A percentile compares a stretch with the other conserved stretches of the same genome.
Evolutionary conservation across 345 rosid genomes (phyloP).

Genomic region (Euphorbia lathyris): DNA sequence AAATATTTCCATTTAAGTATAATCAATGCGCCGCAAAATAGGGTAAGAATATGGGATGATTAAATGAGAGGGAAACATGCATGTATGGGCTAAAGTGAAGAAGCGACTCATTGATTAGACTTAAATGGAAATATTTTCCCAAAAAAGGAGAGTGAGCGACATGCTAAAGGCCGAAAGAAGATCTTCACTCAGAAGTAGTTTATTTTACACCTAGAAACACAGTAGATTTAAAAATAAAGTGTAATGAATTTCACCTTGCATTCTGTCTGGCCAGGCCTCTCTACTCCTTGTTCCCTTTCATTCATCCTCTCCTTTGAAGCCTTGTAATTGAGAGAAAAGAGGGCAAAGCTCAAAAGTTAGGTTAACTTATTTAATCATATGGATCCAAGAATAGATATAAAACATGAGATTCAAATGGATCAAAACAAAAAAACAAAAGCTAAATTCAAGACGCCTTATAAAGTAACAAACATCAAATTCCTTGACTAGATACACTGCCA

Average conservation of each 20-base stretch:
- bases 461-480: constrained; percentile 8
- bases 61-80: background rate
- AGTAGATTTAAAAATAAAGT: too few species aligned
- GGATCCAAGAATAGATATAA: background rate
- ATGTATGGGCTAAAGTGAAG: background rate
- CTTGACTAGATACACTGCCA: background rate
- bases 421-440: background rate
- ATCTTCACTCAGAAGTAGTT: background rate
- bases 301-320: constrained; percentile 53
- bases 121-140: background rate
- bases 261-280: constrained; percentile 57
- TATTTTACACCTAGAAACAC: too few species aligned
- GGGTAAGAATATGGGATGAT: too few species aligned
- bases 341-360: background rate
- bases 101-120: background rate
- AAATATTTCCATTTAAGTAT: too few species aligned
- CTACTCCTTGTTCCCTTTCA: constrained; percentile 58
- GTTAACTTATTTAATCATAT: background rate
- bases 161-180: background rate
- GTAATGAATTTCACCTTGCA: constrained; percentile 78
- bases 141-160: background rate
- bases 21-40: too few species aligned
- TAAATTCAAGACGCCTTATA: background rate
- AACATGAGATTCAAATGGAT: background rate
- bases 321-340: constrained; percentile 30